Conservation (phyloP, 2,329 filamentous ascomycete genomes). For the Arthroderma sp. region DNA sequence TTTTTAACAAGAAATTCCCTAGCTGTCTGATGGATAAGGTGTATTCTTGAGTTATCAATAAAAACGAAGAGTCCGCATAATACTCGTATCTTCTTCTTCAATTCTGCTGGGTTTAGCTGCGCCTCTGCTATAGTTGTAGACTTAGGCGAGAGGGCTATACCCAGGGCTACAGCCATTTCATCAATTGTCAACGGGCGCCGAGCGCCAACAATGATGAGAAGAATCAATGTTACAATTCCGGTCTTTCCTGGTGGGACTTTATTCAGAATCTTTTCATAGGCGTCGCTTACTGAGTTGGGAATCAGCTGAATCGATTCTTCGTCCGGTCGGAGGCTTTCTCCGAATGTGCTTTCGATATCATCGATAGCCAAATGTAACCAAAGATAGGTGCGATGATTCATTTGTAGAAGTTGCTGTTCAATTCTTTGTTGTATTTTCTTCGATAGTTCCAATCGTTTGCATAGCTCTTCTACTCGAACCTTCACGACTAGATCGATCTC, state of each 20-base stretch:
- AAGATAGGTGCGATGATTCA: constrained; percentile 27
- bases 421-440: too few relatives aligned
- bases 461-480: constrained; percentile 8
- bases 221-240: too few relatives aligned
- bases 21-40: constrained; percentile 30
- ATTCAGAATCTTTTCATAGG: constrained; percentile 24
- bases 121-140: constrained; percentile 5
- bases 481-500: constrained; percentile 18
- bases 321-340: constrained; percentile 10
- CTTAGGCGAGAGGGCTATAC: constrained; percentile 4
- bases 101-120: constrained; percentile 8
- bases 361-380: constrained; percentile 26
- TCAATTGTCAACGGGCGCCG: constrained; percentile 19
- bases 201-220: constrained; percentile 25
- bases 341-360: constrained; percentile 15
- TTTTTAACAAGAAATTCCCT: constrained; percentile 25
- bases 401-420: constrained; percentile 17
- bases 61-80: constrained; percentile 27
- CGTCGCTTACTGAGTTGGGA: constrained; percentile 14
- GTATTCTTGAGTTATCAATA: constrained; percentile 21
- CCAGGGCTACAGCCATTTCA: constrained; percentile 22
- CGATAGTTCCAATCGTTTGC: constrained; percentile 10
- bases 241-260: too few relatives aligned
- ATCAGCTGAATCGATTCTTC: constrained; percentile 12
- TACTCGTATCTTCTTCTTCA: constrained; percentile 13